phyloP scores from a whole-genome alignment of 2,329 filamentous ascomycete genomes.

The Keithomyces neogunnii region DNA sequence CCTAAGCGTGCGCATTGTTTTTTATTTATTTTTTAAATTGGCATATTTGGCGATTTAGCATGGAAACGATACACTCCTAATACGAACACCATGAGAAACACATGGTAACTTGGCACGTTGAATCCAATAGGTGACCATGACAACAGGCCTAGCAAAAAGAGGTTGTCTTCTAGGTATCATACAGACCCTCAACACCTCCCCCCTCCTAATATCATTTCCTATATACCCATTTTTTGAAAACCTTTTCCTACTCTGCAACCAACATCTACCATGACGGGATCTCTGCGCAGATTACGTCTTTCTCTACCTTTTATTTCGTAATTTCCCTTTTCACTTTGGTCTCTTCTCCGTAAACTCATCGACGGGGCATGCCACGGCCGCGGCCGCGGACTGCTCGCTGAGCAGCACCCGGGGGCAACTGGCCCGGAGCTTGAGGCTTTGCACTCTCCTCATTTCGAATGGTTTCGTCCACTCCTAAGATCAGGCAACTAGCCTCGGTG shows the following conservation, averaged over 20 bases:
- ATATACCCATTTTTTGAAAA: constrained; percentile 2
- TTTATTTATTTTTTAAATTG: no score
- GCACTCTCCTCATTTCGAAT: constrained; percentile 96
- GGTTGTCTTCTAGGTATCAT: constrained; percentile 24
- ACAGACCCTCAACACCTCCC: constrained; percentile 22
- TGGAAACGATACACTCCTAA: no score
- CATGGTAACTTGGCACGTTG: neutral
- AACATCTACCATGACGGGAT: neutral
- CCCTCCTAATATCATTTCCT: constrained; percentile 1
- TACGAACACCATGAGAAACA: neutral
- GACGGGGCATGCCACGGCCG: constrained; percentile 82
- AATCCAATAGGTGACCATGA: neutral
- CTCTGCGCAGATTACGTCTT: no score
- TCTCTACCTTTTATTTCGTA: no score
- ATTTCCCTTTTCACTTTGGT: neutral
- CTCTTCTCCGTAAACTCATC: constrained; percentile 35
- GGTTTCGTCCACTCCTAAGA: constrained; percentile 94
- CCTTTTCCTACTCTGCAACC: neutral
- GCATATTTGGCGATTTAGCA: no score
- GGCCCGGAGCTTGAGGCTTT: constrained; percentile 69
- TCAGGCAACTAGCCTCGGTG: constrained; percentile 90
- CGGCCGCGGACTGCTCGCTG: constrained; percentile 79
- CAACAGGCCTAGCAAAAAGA: constrained; percentile 10
- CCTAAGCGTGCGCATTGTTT: no score
- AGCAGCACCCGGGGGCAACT: constrained; percentile 73